phyloP scores from a whole-genome alignment of 176 grass and related monocot species.

The Oryza officinalis region DNA sequence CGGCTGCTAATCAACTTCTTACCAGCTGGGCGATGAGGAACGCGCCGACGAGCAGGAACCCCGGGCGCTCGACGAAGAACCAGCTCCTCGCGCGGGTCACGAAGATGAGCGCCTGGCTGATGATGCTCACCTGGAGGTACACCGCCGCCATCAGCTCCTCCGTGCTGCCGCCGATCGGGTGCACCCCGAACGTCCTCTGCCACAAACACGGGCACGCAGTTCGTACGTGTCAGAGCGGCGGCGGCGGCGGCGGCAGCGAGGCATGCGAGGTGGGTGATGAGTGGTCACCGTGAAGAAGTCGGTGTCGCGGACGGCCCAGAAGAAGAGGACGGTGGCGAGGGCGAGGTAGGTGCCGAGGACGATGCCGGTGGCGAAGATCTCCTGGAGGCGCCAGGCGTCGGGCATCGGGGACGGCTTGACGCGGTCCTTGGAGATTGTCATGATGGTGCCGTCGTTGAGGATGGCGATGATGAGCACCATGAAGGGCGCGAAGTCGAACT shows the following conservation, averaged over 20 bases:
- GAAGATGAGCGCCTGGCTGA: slow-evolving; percentile 86
- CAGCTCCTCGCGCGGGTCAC: slow-evolving; percentile 61
- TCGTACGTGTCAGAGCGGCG: not conserved
- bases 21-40: slow-evolving; percentile 63
- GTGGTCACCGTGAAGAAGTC: slow-evolving; percentile 60
- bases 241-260: not conserved
- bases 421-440: slow-evolving; percentile 94
- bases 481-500: slow-evolving; percentile 80
- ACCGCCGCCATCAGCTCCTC: slow-evolving; percentile 62
- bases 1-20: too few species aligned
- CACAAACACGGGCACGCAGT: not conserved
- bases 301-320: slow-evolving; percentile 51
- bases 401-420: slow-evolving; percentile 72
- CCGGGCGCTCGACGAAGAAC: slow-evolving; percentile 64
- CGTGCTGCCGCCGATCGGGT: slow-evolving; percentile 38
- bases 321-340: slow-evolving; percentile 79
- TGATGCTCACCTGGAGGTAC: slow-evolving; percentile 86
- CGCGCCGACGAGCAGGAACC: slow-evolving; percentile 45
- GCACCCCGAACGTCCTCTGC: slow-evolving; percentile 55
- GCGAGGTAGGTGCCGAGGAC: slow-evolving; percentile 86
- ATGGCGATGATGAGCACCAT: slow-evolving; percentile 97
- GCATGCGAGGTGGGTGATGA: too few species aligned
- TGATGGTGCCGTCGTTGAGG: slow-evolving; percentile 93
- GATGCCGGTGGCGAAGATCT: slow-evolving; percentile 89
- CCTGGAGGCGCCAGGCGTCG: slow-evolving; percentile 68